These are phyloP conservation scores for Singerocomus inundabilis DNA, from an alignment of 1,284 basidiomycete species.

Conservation along the genomic window DNA sequence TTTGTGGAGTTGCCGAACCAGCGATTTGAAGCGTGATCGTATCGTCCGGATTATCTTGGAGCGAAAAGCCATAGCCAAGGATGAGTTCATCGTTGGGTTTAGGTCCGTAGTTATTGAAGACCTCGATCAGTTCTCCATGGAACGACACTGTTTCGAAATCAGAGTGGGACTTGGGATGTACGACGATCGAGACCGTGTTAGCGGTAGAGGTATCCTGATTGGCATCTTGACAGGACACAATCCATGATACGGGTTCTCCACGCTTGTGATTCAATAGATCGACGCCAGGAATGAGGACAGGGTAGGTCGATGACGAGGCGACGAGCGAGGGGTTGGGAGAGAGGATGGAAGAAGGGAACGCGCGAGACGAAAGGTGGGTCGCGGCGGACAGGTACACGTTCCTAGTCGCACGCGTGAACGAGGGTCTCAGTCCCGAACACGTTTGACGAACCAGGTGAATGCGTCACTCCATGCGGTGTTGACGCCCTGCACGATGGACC, in stretches of 20 bases:
- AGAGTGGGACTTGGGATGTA: conserved; percentile 6
- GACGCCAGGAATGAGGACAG: conserved; percentile 81
- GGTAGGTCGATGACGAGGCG: conserved; percentile 54
- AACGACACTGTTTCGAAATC: not conserved
- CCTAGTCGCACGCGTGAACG: conserved; percentile 42
- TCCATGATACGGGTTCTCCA: conserved; percentile 76
- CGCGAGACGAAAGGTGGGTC: conserved; percentile 81
- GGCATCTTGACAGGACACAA: conserved; percentile 45
- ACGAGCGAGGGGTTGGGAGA: conserved; percentile 53
- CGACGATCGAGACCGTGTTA: conserved; percentile 39
- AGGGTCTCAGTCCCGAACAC: not conserved
- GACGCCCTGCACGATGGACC: conserved; percentile 35
- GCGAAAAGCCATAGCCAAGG: conserved; percentile 84
- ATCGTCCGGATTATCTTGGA: conserved; percentile 78
- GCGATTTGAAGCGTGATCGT: conserved; percentile 78
- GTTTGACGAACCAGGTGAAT: conserved; percentile 65
- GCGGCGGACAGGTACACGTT: conserved; percentile 65
- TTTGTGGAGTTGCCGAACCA: conserved; percentile 39
- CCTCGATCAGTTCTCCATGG: conserved; percentile 47
- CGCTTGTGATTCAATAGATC: conserved; percentile 83
- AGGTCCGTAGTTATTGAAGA: conserved; percentile 88
- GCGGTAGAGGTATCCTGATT: not conserved
- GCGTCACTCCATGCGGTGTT: conserved; percentile 45
- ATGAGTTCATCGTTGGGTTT: conserved; percentile 87
- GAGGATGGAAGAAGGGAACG: conserved; percentile 83